Evolutionary conservation across 768 basidiomycete species (phyloP).

Genomic region (Tylopilus intermedius): DNA sequence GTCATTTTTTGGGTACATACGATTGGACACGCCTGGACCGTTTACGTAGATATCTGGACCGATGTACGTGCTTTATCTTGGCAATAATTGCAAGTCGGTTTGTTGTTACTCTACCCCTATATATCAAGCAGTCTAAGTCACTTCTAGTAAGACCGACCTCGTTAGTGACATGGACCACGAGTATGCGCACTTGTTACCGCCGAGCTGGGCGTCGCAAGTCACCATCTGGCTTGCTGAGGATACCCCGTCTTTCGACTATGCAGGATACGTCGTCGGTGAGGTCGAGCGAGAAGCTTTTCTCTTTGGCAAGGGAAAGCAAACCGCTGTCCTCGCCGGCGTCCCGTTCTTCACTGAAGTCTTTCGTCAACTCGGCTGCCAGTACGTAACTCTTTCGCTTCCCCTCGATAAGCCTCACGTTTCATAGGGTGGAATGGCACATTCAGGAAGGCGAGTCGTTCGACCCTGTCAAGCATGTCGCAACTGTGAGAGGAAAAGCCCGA

Average conservation of each 20-base stretch:
- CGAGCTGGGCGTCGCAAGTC: slow-evolving; percentile 85
- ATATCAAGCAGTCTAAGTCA: no score
- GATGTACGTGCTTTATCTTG: not conserved
- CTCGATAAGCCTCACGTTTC: not conserved
- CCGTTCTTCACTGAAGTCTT: slow-evolving; percentile 97
- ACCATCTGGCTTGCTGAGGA: slow-evolving; percentile 86
- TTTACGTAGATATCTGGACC: not conserved
- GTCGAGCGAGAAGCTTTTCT: slow-evolving; percentile 80
- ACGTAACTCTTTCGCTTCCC: slow-evolving; percentile 32
- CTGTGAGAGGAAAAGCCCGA: slow-evolving; percentile 84
- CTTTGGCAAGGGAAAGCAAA: slow-evolving; percentile 79
- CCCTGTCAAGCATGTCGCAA: slow-evolving; percentile 82
- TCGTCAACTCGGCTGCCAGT: slow-evolving; percentile 84
- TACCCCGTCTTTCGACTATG: slow-evolving; percentile 93
- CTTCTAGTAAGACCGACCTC: not conserved
- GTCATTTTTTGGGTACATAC: not conserved
- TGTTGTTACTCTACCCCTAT: no score
- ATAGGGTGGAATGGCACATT: slow-evolving; percentile 91
- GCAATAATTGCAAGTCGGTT: no score
- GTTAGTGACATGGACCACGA: slow-evolving; percentile 16
- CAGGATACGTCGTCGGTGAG: slow-evolving; percentile 94
- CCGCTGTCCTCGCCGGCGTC: slow-evolving; percentile 83
- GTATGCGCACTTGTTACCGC: slow-evolving; percentile 76
- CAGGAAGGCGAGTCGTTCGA: slow-evolving; percentile 78
- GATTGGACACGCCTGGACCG: not conserved